Evolutionary conservation across 257 asterid species (phyloP).

Genomic region (Coffea eugenioides): DNA sequence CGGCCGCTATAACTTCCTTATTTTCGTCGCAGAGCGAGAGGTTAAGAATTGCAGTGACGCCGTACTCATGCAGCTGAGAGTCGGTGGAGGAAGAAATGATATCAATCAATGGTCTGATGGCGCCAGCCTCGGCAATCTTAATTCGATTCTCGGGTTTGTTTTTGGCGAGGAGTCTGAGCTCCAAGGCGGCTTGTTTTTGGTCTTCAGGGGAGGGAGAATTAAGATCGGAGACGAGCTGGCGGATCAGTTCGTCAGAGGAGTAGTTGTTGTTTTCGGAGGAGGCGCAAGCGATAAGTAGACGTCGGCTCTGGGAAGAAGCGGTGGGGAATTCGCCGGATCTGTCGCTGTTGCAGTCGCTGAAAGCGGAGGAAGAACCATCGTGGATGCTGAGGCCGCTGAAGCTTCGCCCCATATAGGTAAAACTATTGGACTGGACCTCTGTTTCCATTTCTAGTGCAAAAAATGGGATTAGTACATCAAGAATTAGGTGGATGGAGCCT

Average conservation of each 20-base stretch:
- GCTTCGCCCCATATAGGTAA: conserved; percentile 62
- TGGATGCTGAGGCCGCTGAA: conserved; percentile 50
- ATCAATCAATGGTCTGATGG: conserved; percentile 67
- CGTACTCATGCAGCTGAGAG: conserved; percentile 80
- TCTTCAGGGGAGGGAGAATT: conserved; percentile 48
- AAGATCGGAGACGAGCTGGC: conserved; percentile 70
- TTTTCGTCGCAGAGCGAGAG: conserved; percentile 94
- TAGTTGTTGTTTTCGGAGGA: conserved; percentile 23
- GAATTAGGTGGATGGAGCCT: neutral
- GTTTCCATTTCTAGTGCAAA: conserved; percentile 49
- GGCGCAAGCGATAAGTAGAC: conserved; percentile 62
- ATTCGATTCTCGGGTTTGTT: conserved; percentile 78
- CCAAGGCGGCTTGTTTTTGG: conserved; percentile 83
- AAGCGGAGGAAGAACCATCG: conserved; percentile 70
- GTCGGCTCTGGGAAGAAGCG: conserved; percentile 66
- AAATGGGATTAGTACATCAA: neutral
- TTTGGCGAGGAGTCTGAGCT: conserved; percentile 80
- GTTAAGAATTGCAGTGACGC: conserved; percentile 83
- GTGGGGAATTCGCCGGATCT: conserved; percentile 88
- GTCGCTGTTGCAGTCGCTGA: conserved; percentile 95
- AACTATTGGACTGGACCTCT: conserved; percentile 38
- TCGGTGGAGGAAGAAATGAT: conserved; percentile 64
- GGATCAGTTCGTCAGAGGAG: conserved; percentile 59
- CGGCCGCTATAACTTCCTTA: conserved; percentile 58
- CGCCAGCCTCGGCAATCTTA: conserved; percentile 84